Evolutionary conservation across 2,329 filamentous ascomycete genomes (phyloP).

Genomic region (Akanthomyces uredinophilus): DNA sequence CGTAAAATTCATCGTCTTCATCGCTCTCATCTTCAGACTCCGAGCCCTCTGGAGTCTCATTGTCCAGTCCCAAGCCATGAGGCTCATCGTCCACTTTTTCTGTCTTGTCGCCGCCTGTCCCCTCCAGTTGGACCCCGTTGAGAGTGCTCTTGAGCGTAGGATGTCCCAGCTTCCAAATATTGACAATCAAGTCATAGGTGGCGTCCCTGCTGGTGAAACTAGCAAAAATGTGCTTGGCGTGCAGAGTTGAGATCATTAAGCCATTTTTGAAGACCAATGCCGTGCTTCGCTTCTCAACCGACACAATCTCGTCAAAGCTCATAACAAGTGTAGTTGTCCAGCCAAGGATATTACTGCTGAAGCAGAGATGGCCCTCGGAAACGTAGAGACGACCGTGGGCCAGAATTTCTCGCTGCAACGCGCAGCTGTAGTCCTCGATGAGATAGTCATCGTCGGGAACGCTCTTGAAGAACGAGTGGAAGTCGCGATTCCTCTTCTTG

Average conservation of each 20-base stretch:
- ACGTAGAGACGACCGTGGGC: slow-evolving; percentile 92
- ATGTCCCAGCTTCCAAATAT: slow-evolving; percentile 97
- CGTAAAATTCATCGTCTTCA: slow-evolving; percentile 71
- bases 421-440: slow-evolving; percentile 97
- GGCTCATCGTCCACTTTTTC: slow-evolving; percentile 65
- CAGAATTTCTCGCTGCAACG: slow-evolving; percentile 89
- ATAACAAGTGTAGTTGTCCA: slow-evolving; percentile 98
- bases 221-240: slow-evolving; percentile 92
- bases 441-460: slow-evolving; percentile 97
- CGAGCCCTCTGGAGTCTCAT: slow-evolving; percentile 47
- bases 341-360: slow-evolving; percentile 97
- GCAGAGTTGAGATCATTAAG: slow-evolving; percentile 91
- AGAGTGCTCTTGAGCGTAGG: slow-evolving; percentile 85
- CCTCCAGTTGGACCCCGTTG: slow-evolving; percentile 79
- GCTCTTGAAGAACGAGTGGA: slow-evolving; percentile 88
- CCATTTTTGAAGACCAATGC: slow-evolving; percentile 95
- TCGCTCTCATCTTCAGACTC: slow-evolving; percentile 59
- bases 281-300: slow-evolving; percentile 94
- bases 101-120: slow-evolving; percentile 82
- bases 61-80: slow-evolving; percentile 27
- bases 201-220: slow-evolving; percentile 92
- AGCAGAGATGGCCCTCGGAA: slow-evolving; percentile 95
- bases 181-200: slow-evolving; percentile 94
- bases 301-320: slow-evolving; percentile 96
- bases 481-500: slow-evolving; percentile 93